Conservation (phyloP, 2,329 filamentous ascomycete species). For the Cytospora leucostoma region DNA sequence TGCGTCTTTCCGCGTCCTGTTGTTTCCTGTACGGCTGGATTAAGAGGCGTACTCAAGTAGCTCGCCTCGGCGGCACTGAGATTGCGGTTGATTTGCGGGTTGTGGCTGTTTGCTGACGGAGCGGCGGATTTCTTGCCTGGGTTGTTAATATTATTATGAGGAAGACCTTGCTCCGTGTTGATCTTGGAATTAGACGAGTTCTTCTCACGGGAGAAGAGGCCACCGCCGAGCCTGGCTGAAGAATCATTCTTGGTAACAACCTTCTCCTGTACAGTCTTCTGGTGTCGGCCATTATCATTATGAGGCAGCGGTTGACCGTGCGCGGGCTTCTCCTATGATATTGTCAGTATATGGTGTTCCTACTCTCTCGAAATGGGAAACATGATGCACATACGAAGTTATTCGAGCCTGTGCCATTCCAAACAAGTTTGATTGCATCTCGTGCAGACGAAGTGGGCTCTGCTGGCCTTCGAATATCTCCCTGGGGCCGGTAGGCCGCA, state of each 20-base stretch:
- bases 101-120: not conserved
- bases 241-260: not conserved
- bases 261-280: not conserved
- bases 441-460: not conserved
- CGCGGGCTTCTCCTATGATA: not conserved
- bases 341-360: not conserved
- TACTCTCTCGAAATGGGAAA: too few relatives aligned
- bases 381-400: not conserved
- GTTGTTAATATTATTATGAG: not conserved
- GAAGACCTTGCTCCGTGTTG: not conserved
- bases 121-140: not conserved
- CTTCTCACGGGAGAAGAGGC: slow-evolving; percentile 1
- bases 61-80: not conserved
- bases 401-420: not conserved
- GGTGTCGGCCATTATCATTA: not conserved
- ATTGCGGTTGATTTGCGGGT: not conserved
- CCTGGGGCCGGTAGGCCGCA: slow-evolving; percentile 1
- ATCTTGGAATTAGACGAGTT: slow-evolving; percentile 1
- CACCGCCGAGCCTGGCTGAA: not conserved
- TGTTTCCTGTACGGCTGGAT: not conserved
- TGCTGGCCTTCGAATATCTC: not conserved
- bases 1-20: not conserved
- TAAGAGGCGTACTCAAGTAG: not conserved
- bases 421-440: not conserved
- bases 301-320: not conserved